Percentiles rank a stretch among this genome's conserved stretches.
phyloP scores from a whole-genome alignment of 352 stramenopile species.

The Sclerospora graminicola region DNA sequence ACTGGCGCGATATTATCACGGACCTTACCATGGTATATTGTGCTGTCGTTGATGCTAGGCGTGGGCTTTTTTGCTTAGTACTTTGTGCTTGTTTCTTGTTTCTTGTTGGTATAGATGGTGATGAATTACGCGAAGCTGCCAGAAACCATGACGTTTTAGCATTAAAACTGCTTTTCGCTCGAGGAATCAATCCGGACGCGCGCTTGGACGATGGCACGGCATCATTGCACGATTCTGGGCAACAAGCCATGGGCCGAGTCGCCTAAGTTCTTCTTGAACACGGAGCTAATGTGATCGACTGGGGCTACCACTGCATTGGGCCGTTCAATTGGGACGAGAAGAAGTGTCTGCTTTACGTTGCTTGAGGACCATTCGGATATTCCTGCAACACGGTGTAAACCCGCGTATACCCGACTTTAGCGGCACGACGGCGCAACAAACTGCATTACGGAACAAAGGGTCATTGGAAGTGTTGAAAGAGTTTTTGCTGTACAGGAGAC shows the following conservation, averaged over 20 bases:
- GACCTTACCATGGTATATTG: constrained; percentile 51
- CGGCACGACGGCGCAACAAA: constrained; percentile 44
- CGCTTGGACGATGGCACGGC: constrained; percentile 51
- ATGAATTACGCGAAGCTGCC: constrained; percentile 62
- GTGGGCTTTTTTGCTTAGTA: not conserved
- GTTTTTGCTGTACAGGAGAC: constrained; percentile 24
- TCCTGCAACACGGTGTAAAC: constrained; percentile 52
- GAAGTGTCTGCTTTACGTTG: constrained; percentile 50
- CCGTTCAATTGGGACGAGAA: constrained; percentile 70
- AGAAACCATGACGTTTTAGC: constrained; percentile 62
- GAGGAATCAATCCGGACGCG: constrained; percentile 43
- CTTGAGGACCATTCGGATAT: constrained; percentile 57
- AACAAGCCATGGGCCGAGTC: constrained; percentile 55
- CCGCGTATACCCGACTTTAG: constrained; percentile 27
- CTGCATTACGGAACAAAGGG: constrained; percentile 52
- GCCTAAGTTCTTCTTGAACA: constrained; percentile 53
- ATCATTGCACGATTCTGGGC: constrained; percentile 60
- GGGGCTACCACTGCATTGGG: constrained; percentile 73
- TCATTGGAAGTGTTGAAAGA: constrained; percentile 49
- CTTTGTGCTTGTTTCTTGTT: not conserved
- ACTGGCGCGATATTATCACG: constrained; percentile 54
- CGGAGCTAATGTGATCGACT: constrained; percentile 50
- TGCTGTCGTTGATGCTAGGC: not conserved
- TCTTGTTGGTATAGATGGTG: constrained; percentile 35
- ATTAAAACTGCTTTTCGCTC: constrained; percentile 44